Percentiles rank a stretch among this genome's conserved stretches.
Conservation (phyloP, 2,329 filamentous ascomycete genomes). For the Beauveria brongniartii region DNA sequence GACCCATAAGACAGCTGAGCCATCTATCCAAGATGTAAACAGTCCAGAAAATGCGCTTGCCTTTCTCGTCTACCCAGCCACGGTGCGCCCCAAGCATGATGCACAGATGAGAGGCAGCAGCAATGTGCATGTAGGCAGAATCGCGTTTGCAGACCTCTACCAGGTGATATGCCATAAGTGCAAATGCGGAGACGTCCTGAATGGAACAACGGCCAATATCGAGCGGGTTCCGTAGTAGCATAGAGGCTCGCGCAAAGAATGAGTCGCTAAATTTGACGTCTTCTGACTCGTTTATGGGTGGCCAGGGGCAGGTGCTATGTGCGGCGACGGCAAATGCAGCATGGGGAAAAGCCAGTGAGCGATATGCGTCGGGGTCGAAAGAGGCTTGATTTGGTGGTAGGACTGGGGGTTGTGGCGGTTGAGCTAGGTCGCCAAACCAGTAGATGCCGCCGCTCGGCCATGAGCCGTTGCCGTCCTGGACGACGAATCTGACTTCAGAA, state of each 20-base stretch:
- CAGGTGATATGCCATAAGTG: slow-evolving; percentile 40
- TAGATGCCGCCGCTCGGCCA: slow-evolving; percentile 39
- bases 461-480: slow-evolving; percentile 36
- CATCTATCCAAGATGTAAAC: slow-evolving; percentile 43
- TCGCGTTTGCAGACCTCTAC: slow-evolving; percentile 42
- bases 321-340: slow-evolving; percentile 35
- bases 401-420: slow-evolving; percentile 21
- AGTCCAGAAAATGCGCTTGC: slow-evolving; percentile 43
- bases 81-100: slow-evolving; percentile 41
- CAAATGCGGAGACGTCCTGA: slow-evolving; percentile 36
- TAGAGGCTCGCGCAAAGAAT: slow-evolving; percentile 36
- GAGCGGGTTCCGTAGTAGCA: slow-evolving; percentile 38
- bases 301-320: slow-evolving; percentile 25
- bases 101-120: slow-evolving; percentile 17
- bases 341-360: slow-evolving; percentile 37
- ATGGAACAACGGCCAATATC: slow-evolving; percentile 33
- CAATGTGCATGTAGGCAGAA: slow-evolving; percentile 38
- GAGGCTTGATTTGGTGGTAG: slow-evolving; percentile 15
- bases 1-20: slow-evolving; percentile 41
- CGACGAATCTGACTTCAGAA: slow-evolving; percentile 31
- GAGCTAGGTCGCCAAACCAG: slow-evolving; percentile 37
- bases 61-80: slow-evolving; percentile 34
- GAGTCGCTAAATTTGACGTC: slow-evolving; percentile 31
- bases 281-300: slow-evolving; percentile 19
- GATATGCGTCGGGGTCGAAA: slow-evolving; percentile 21